Base-by-base conservation (phyloP, 2,329 filamentous ascomycete genomes). In the Verticillium isaacii region DNA sequence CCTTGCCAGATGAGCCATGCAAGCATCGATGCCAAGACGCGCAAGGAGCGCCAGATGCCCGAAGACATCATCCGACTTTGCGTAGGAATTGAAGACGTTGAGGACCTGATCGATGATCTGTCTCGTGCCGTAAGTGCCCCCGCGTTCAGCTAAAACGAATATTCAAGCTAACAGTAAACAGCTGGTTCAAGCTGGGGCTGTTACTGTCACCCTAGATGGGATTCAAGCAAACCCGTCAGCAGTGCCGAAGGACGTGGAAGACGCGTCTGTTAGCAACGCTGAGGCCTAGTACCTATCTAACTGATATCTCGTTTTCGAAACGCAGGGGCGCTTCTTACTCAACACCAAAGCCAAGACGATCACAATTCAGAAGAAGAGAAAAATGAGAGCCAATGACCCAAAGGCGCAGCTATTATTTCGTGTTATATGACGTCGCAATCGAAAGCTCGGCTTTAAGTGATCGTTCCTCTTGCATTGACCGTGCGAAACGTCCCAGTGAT, bases 1-100 rank as follows among this genome's bases (percentile, higher is more conserved):
- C 94, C 95, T 9, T 99, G 95, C 79, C 93, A 94, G 71, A 99
- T 99, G 96, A 98, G 94, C 77, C 95, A 99, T 77, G 95, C 95
- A 45, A 97, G 92, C 73, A 99, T 99, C 71, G 95, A 98, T 73
- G 91, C 93, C 63, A 96, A 97, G 80, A 98, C 93, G 59, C 84
- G 95, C 68, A 83, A 87, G 69, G 93, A 96, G 78, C 85, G 93
- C 66, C 89, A 94, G 66, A 90, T 99, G 88, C 95, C 95, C 12
- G 95, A 99, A 77, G 95, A 99, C 74, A 90, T 99, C 64, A 98
- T 99, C 70, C 85, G 95, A 61, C 78, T 99, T 61, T 99, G 95
- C 72, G 93, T 99, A 55, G 95, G 95, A 56, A 99, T 99, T 70
- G 95, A 99, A 75, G 95, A 99, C 75, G 86, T 84, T 3, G 86